phyloP scores from a whole-genome alignment of 495 filamentous ascomycete species.

The Penicillium crystallinum region DNA sequence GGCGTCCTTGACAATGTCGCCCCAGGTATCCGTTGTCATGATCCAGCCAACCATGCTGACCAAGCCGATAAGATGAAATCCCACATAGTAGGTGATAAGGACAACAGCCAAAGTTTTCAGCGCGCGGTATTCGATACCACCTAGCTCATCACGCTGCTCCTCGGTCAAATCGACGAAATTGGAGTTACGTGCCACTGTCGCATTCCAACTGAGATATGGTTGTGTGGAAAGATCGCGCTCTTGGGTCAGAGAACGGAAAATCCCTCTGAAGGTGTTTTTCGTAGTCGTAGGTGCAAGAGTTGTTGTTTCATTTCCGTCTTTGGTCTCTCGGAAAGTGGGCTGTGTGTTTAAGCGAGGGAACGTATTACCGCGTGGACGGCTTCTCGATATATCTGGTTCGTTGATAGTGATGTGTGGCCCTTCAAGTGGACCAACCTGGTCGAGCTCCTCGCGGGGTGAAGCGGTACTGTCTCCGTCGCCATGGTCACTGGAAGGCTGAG shows the following conservation, averaged over 20 bases:
- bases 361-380: constrained; percentile 30
- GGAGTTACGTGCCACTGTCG: constrained; percentile 87
- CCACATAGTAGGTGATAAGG: constrained; percentile 69
- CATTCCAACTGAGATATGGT: constrained; percentile 91
- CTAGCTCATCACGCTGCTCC: constrained; percentile 86
- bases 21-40: constrained; percentile 50
- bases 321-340: constrained; percentile 32
- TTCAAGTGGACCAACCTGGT: constrained; percentile 28
- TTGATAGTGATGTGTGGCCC: constrained; percentile 59
- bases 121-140: constrained; percentile 90
- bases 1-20: constrained; percentile 51
- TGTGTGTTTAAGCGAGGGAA: constrained; percentile 39
- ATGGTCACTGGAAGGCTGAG: constrained; percentile 9
- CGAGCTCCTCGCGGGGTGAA: constrained; percentile 21
- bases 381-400: constrained; percentile 46
- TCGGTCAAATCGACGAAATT: constrained; percentile 83
- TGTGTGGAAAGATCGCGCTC: constrained; percentile 48
- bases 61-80: constrained; percentile 69
- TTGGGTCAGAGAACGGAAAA: constrained; percentile 38
- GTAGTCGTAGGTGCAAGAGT: constrained; percentile 20
- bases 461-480: background rate
- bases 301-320: constrained; percentile 10
- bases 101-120: constrained; percentile 79
- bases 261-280: constrained; percentile 29
- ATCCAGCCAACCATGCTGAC: constrained; percentile 78